Conservation (phyloP, 176 grass and related monocot genomes). For the Stipa capillata region DNA sequence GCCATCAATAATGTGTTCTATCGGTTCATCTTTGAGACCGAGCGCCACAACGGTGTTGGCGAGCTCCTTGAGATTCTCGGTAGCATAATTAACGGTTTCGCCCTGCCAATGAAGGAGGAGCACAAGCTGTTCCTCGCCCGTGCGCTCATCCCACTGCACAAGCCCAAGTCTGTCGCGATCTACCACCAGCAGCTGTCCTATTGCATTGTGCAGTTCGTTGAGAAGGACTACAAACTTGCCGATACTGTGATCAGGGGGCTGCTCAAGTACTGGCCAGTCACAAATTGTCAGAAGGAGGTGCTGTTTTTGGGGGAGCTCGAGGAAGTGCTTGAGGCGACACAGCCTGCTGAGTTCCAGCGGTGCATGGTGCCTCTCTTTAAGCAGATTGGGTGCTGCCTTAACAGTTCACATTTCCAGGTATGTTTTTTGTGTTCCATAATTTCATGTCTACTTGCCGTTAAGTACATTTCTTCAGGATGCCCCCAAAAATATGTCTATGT, state of each 20-base stretch:
- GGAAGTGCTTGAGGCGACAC: conserved; percentile 80
- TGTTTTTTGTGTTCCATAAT: background rate
- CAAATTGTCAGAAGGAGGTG: conserved; percentile 93
- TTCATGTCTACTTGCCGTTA: background rate
- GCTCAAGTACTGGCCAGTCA: conserved; percentile 87
- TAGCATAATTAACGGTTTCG: conserved; percentile 92
- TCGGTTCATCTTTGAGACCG: conserved; percentile 83
- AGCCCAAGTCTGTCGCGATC: conserved; percentile 65
- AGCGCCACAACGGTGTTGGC: conserved; percentile 69
- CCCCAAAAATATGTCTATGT: background rate
- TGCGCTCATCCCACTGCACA: conserved; percentile 70
- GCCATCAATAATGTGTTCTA: conserved; percentile 91
- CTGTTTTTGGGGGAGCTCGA: conserved; percentile 77
- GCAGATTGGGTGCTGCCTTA: conserved; percentile 83
- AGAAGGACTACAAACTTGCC: conserved; percentile 91
- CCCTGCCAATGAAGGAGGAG: conserved; percentile 90
- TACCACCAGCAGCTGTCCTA: conserved; percentile 89
- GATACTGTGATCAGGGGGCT: conserved; percentile 74
- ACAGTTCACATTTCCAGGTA: conserved; percentile 90
- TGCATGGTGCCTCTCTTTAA: conserved; percentile 91
- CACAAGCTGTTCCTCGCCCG: conserved; percentile 90
- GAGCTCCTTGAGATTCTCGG: conserved; percentile 84
- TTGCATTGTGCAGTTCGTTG: conserved; percentile 81
- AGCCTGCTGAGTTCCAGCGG: conserved; percentile 68
- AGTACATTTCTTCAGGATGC: background rate